Percentiles rank a stretch among this genome's conserved stretches.
These are phyloP conservation scores for Pseudophaeomoniella oleicola DNA, from an alignment of 2,329 filamentous ascomycete species.

Conservation along the genomic window DNA sequence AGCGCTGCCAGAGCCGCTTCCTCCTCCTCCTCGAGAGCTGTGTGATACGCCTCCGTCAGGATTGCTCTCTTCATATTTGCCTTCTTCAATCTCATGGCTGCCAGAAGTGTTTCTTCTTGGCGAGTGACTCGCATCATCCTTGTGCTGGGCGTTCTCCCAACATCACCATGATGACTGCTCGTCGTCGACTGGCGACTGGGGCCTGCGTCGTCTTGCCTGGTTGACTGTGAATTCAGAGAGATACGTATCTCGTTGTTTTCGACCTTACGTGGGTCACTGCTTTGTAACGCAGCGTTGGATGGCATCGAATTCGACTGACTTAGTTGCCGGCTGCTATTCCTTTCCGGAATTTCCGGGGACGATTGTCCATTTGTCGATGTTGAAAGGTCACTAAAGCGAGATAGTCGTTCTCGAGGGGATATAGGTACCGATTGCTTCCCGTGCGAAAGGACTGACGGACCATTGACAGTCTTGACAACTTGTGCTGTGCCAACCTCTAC, in stretches of 20 bases:
- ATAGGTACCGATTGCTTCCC: not conserved
- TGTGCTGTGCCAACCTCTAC: constrained; percentile 28
- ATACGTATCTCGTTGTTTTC: not conserved
- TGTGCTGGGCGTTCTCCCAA: constrained; percentile 21
- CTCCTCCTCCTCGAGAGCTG: not conserved
- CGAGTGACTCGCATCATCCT: constrained; percentile 37
- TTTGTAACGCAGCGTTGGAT: not conserved
- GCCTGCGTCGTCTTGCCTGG: not conserved
- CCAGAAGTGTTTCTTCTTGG: constrained; percentile 37
- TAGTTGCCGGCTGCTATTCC: not conserved
- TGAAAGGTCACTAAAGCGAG: not conserved
- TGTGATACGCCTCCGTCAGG: not conserved
- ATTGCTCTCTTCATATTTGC: constrained; percentile 23
- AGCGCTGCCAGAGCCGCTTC: not conserved
- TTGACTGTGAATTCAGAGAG: not conserved
- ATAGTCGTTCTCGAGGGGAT: not conserved
- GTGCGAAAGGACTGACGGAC: not conserved
- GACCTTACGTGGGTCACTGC: not conserved
- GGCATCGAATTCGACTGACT: not conserved
- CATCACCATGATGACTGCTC: constrained; percentile 9
- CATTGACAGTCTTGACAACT: constrained; percentile 16
- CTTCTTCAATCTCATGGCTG: constrained; percentile 33
- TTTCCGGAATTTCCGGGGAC: not conserved
- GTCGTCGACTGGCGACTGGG: constrained; percentile 10
- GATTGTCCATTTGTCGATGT: not conserved